Conservation (phyloP, 495 filamentous ascomycete genomes). For the Neurospora sp. region DNA sequence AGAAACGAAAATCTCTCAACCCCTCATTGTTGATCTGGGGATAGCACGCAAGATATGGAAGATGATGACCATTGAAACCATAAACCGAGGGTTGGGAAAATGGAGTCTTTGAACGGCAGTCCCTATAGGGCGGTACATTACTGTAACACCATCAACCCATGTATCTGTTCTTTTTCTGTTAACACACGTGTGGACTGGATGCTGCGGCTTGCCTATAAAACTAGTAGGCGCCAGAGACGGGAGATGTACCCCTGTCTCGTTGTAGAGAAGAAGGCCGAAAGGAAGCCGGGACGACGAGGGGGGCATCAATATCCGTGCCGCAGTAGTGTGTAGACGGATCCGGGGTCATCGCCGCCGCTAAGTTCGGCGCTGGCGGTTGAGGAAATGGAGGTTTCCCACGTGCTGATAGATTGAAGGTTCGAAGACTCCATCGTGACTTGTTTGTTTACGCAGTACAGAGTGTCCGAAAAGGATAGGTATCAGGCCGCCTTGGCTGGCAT, state of each 20-base stretch:
- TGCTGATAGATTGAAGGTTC: background rate
- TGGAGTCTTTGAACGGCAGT: background rate
- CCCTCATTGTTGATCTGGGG: background rate
- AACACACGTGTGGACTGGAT: background rate
- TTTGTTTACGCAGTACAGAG: background rate
- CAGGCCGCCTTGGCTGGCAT: background rate
- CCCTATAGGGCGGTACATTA: background rate
- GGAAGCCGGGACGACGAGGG: background rate
- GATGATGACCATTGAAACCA: background rate
- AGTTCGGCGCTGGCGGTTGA: background rate
- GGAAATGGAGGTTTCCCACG: background rate
- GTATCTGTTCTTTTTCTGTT: background rate
- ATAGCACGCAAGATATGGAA: background rate
- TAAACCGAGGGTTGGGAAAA: background rate
- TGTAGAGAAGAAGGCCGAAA: background rate
- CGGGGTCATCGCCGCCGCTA: background rate
- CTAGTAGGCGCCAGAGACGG: background rate
- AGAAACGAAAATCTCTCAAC: background rate
- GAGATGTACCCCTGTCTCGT: background rate
- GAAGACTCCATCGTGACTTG: background rate
- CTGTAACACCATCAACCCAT: background rate
- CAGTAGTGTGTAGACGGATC: background rate
- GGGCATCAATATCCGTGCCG: background rate
- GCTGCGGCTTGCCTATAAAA: background rate
- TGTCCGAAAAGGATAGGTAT: background rate